Base-by-base conservation (phyloP, 768 basidiomycete species). In the Russula vinacea region DNA sequence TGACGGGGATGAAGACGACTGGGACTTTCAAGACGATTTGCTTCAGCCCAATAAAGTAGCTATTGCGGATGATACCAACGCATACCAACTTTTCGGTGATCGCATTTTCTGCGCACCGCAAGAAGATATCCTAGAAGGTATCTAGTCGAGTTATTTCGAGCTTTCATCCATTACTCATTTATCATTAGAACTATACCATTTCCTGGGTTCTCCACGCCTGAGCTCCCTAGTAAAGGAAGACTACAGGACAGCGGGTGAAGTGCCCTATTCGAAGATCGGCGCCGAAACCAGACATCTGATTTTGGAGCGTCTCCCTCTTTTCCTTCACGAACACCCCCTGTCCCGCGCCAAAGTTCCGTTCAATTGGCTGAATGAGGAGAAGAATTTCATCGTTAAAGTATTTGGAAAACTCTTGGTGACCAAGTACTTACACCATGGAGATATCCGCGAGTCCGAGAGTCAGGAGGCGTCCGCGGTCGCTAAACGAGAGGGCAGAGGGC, bases 101-200 rank as follows among this genome's bases (percentile, higher is more conserved):
- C 80, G 81, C 2, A 77, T 96, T 17, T 91, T 87, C 71, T 83
- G 82, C 2, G 91, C 89, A 10, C 90, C 92, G 0, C 91, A 96
- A 74, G 95, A 98, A 73, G 93, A 96, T 69, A 79, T 92, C 9
- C 79, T 98, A 13, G 96, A 98, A 84, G 82, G 87, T 91, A 59
- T 71, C 56, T 45, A 14, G 3, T 45, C 54, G 6, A 47, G 33
- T 26, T 16, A 24, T 55, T 53, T 56, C 13, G n/a, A 42, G 2
- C 9, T 24, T 14, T 22, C 17, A 3, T 22, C n/a, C 7, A 32
- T 26, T 24, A 44, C 55, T 62, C 19, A 42, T 65, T 37, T 53
- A 17, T 17, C 51, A 10, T 44, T 64, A 89, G 90, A 76, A 1
- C 90, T 98, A 71, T 98, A 97, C 70, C 72, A 77, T 0, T 76